Evolutionary conservation across 2,329 filamentous ascomycete genomes (phyloP).

Genomic region (Plenodomus biglobosus): DNA sequence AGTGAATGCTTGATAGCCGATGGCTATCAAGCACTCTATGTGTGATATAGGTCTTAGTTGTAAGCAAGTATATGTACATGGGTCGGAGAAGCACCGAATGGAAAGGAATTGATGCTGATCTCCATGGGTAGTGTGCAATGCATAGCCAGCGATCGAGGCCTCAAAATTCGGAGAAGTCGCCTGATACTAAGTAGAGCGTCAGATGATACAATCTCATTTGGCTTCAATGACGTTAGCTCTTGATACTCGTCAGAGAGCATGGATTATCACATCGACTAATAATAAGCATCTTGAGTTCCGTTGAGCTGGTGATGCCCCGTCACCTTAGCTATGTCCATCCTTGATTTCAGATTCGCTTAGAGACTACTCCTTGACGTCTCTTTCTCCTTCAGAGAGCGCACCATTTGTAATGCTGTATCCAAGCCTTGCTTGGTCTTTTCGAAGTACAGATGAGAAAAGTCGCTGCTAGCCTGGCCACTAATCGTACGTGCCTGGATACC

Average conservation of each 20-base stretch:
- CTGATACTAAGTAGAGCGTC: not conserved
- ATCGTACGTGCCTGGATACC: slow-evolving; percentile 42
- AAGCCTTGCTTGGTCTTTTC: slow-evolving; percentile 37
- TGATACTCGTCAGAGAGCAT: too few species aligned
- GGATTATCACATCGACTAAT: not conserved
- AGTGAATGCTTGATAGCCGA: not conserved
- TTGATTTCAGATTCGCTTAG: slow-evolving; percentile 9
- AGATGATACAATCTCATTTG: not conserved
- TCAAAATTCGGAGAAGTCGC: not conserved
- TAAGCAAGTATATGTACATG: not conserved
- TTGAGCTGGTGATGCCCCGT: not conserved
- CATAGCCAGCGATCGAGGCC: not conserved
- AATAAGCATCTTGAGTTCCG: not conserved
- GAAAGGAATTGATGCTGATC: not conserved
- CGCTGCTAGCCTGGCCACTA: slow-evolving; percentile 41
- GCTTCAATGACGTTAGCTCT: not conserved
- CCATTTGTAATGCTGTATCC: slow-evolving; percentile 31
- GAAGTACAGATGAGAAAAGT: slow-evolving; percentile 42
- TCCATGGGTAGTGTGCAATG: not conserved
- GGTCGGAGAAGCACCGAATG: not conserved
- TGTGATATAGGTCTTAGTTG: not conserved
- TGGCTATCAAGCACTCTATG: not conserved
- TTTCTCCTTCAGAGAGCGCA: slow-evolving; percentile 31
- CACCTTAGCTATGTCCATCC: too few species aligned
- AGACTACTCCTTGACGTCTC: slow-evolving; percentile 27